phyloP scores from a whole-genome alignment of 495 filamentous ascomycete genomes.

The Penicillium lagena region DNA sequence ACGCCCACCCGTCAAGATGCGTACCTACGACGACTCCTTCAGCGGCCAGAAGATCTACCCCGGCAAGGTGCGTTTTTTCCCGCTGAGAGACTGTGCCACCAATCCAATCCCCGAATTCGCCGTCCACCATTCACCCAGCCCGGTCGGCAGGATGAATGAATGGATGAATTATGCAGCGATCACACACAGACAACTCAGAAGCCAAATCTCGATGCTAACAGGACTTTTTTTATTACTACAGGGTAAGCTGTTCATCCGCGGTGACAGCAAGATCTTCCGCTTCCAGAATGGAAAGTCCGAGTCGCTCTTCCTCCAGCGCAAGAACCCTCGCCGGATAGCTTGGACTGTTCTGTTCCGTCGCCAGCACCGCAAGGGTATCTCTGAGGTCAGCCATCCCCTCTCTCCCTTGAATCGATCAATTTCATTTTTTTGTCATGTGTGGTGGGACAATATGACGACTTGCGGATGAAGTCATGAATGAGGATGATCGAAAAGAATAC shows the following conservation, averaged over 20 bases:
- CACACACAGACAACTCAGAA: too few relatives aligned
- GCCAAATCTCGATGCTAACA: too few relatives aligned
- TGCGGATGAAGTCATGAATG: slow-evolving; percentile 14
- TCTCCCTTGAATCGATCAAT: background rate
- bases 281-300: slow-evolving; percentile 99
- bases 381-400: slow-evolving; percentile 72
- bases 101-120: too few relatives aligned
- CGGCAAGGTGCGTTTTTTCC: slow-evolving; percentile 74
- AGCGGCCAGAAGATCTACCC: slow-evolving; percentile 98
- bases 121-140: too few relatives aligned
- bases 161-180: too few relatives aligned
- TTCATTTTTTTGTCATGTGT: background rate
- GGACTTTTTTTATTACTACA: slow-evolving; percentile 33
- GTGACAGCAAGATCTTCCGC: slow-evolving; percentile 99
- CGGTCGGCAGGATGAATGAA: too few relatives aligned
- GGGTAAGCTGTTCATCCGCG: slow-evolving; percentile 98
- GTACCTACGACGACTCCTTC: slow-evolving; percentile 98
- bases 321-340: slow-evolving; percentile 98
- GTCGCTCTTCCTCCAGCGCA: slow-evolving; percentile 98
- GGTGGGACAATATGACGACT: slow-evolving; percentile 7
- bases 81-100: background rate
- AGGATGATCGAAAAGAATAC: slow-evolving; percentile 4
- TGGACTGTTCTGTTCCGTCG: slow-evolving; percentile 97
- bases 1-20: slow-evolving; percentile 64
- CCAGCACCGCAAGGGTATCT: slow-evolving; percentile 99